Base-by-base conservation (phyloP, 257 asterid genomes). In the Solanum medicagineum region DNA sequence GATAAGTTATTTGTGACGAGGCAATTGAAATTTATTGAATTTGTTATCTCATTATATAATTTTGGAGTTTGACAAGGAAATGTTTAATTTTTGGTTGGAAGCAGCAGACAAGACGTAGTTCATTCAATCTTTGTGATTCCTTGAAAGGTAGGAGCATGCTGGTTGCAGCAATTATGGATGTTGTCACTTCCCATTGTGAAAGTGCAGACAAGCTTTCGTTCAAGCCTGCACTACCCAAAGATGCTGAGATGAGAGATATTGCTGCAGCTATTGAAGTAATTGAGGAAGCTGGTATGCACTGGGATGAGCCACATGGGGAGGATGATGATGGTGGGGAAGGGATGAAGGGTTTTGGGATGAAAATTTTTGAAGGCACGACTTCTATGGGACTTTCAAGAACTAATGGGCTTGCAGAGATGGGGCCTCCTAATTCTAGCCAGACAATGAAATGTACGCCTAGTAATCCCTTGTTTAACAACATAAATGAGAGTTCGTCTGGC, bases 131-230 rank as follows among this genome's bases (percentile, higher is more conserved):
- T 88, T 91, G 95, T 80, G 95, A 94, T 86, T 90, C 94, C 81
- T 89, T 90, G 90, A 93, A 90, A 93, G 99, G 99, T 89, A 95
- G 97, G 95, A 97, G 99, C 94, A 97, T 97, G 99, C 99, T 97
- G 84, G 95, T 97, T 68, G 98, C 98, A 68, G 97, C 99, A 73
- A 94, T 97, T 82, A 95, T 97, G 99, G 99, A 97, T 89, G 90
- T 97, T 60, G 96, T 97, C 82, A 97, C 98, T 82, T 94, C 98
- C 85, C 91, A 93, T 85, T 93, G 98, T 89, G 98, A 92, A 42
- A 92, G 89, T 83, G 92, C 90, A 53, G 98, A 95, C 73, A 93
- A 93, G 85, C 81, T 91, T 81, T 86, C 90, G 22, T 91, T 88
- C 86, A 92, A 91, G 77, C 95, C 98, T 77, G 85, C 92, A 90